These are phyloP conservation scores for Ocimum tenuiflorum DNA, from an alignment of 257 asterid species.

Conservation along the genomic window DNA sequence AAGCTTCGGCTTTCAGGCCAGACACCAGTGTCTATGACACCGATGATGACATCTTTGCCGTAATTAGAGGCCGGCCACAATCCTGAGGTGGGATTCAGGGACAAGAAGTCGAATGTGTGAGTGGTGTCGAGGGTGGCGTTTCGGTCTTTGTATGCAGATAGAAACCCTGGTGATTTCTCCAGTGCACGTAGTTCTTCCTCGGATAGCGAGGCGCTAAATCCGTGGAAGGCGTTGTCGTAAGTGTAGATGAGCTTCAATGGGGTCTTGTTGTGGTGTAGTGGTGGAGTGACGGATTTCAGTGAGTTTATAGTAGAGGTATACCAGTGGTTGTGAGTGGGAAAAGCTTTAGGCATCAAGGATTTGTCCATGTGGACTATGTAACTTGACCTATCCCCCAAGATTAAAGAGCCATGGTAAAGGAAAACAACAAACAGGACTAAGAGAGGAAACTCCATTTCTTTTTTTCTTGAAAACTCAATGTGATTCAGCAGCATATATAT, in stretches of 20 bases:
- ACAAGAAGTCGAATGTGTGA: constrained; percentile 30
- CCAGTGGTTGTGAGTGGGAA: neutral
- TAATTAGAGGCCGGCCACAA: constrained; percentile 43
- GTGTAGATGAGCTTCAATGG: neutral
- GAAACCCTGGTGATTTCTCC: neutral
- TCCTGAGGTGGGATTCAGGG: constrained; percentile 26
- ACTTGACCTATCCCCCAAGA: neutral
- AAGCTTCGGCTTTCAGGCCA: constrained; percentile 51
- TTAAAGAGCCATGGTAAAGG: neutral
- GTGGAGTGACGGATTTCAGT: neutral
- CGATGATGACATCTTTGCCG: constrained; percentile 47
- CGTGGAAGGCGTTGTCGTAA: neutral
- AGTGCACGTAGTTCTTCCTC: neutral
- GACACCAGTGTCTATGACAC: constrained; percentile 37
- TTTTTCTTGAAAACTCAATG: neutral
- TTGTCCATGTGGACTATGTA: neutral
- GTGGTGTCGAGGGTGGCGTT: constrained; percentile 37
- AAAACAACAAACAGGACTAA: neutral
- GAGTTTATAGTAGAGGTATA: neutral
- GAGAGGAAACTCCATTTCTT: neutral
- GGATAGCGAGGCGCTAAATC: neutral
- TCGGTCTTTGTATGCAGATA: constrained; percentile 26
- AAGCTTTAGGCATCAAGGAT: neutral
- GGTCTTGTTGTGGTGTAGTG: neutral
- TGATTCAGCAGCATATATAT: neutral